These are phyloP conservation scores for Camelina sativa DNA, from an alignment of 345 rosid species.

Conservation along the genomic window DNA sequence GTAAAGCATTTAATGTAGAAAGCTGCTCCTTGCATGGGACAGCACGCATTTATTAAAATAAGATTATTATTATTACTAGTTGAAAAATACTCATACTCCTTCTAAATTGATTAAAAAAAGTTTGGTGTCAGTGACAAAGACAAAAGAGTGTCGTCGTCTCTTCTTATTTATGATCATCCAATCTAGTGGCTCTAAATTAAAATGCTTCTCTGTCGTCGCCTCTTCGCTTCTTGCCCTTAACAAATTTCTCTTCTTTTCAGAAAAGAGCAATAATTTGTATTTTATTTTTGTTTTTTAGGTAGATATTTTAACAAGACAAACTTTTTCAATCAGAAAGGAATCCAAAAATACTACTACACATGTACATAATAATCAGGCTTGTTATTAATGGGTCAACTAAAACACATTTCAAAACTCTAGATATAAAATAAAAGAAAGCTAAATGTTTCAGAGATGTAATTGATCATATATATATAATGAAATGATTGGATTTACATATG, in stretches of 20 bases:
- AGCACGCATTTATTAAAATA: constrained; percentile 23
- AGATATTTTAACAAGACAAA: constrained; percentile 26
- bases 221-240: constrained; percentile 2
- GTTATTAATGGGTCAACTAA: no score
- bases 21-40: constrained; percentile 33
- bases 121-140: constrained; percentile 36
- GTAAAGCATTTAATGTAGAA: constrained; percentile 38
- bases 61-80: not conserved
- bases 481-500: constrained; percentile 5
- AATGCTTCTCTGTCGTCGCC: constrained; percentile 24
- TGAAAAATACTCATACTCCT: no score
- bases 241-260: constrained; percentile 11
- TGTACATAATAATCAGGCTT: not conserved
- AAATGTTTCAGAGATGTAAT: not conserved
- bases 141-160: constrained; percentile 39
- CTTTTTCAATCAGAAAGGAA: not conserved
- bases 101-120: not conserved
- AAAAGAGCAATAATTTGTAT: not conserved
- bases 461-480: not conserved
- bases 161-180: constrained; percentile 34
- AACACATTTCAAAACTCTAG: no score
- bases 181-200: constrained; percentile 28
- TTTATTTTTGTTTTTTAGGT: constrained; percentile 10
- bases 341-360: not conserved
- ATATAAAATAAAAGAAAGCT: no score